Conservation (phyloP, 2,329 filamentous ascomycete species). For the Ophiocordyceps australis region DNA sequence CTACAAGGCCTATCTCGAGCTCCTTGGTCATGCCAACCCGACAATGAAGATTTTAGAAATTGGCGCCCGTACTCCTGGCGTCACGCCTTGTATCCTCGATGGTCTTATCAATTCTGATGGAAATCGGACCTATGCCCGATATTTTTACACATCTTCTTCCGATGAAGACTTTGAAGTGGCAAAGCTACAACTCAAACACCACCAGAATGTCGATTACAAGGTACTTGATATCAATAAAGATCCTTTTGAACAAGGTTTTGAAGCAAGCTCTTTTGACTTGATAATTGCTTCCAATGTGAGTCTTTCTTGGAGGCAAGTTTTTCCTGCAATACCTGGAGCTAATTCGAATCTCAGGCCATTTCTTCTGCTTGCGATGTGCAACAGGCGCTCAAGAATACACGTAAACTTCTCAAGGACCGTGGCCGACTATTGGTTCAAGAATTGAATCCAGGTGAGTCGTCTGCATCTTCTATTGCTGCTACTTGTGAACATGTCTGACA, state of each 20-base stretch:
- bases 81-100: constrained; percentile 6
- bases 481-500: too few species aligned
- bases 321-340: too few species aligned
- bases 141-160: constrained; percentile 8
- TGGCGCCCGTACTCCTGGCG: constrained; percentile 19
- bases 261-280: constrained; percentile 1
- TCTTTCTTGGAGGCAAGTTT: too few species aligned
- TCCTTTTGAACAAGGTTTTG: constrained; percentile 2
- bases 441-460: too few species aligned
- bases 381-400: background rate
- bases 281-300: constrained; percentile 2
- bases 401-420: background rate
- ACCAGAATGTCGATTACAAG: constrained; percentile 3
- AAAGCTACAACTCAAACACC: constrained; percentile 4
- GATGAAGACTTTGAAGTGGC: constrained; percentile 6
- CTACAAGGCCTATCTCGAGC: background rate
- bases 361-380: too few species aligned
- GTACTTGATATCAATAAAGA: constrained; percentile 9
- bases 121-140: constrained; percentile 3
- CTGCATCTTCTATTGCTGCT: too few species aligned
- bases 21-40: constrained; percentile 2
- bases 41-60: constrained; percentile 6
- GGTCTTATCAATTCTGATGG: background rate
- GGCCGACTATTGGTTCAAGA: background rate
- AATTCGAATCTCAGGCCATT: too few species aligned